A percentile compares a stretch with the other conserved stretches of the same genome.
phyloP scores from a whole-genome alignment of 371 early-diverging fungal species.

The Phascolomyces articulosus region DNA sequence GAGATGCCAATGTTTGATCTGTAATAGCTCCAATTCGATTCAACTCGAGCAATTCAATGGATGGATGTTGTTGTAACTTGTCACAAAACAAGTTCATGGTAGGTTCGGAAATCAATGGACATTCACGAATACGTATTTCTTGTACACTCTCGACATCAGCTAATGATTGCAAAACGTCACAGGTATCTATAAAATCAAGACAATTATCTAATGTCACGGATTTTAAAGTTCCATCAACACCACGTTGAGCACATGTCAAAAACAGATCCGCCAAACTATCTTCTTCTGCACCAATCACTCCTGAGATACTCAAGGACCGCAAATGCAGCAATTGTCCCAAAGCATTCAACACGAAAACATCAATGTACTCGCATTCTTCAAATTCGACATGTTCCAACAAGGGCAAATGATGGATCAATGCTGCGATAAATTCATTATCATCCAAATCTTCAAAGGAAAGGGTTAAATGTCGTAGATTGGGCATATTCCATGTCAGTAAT shows the following conservation, averaged over 20 bases:
- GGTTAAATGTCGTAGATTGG: neutral
- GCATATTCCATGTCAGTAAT: neutral
- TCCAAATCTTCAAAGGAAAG: neutral
- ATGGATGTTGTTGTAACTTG: neutral
- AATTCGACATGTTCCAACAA: neutral
- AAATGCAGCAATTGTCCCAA: neutral
- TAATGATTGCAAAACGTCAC: neutral
- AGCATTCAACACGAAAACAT: neutral
- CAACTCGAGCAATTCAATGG: neutral
- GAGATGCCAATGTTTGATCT: neutral
- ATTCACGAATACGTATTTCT: neutral
- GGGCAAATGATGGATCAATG: neutral
- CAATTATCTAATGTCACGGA: neutral
- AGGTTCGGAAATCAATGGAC: neutral
- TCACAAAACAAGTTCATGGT: neutral
- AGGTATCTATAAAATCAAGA: neutral
- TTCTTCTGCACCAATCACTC: neutral
- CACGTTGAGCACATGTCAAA: neutral
- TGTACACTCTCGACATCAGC: neutral
- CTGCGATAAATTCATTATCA: neutral
- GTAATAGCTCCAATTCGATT: neutral
- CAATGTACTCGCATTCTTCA: conserved; percentile 1
- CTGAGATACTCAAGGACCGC: neutral
- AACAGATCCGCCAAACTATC: neutral
- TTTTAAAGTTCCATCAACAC: neutral